Evolutionary conservation across 2,329 filamentous ascomycete species (phyloP).

Genomic region (Leptographium wingfieldii): DNA sequence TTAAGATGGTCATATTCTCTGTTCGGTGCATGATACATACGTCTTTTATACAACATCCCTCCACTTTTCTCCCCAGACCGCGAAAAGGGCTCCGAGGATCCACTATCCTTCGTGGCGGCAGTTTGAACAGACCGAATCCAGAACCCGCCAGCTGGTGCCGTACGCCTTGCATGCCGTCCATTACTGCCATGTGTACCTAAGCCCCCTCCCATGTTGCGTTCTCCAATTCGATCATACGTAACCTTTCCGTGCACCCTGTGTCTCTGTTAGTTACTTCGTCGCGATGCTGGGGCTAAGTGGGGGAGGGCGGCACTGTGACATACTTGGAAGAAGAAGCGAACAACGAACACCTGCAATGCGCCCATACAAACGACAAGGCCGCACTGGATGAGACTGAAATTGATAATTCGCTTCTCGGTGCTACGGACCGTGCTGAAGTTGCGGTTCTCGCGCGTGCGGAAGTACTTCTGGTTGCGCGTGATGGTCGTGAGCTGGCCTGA

Average conservation of each 20-base stretch:
- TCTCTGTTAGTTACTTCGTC: neutral
- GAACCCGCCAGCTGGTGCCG: neutral
- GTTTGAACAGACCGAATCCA: neutral
- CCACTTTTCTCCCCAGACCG: neutral
- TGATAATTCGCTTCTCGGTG: conserved; percentile 91
- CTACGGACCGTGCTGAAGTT: conserved; percentile 97
- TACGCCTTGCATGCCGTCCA: neutral
- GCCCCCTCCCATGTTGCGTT: neutral
- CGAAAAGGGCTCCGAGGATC: neutral
- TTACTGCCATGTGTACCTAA: neutral
- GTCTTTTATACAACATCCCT: neutral
- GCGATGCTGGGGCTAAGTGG: neutral
- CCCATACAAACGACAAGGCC: conserved; percentile 91
- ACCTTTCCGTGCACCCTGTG: conserved; percentile 52
- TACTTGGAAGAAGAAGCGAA: conserved; percentile 97
- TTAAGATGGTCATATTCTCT: neutral
- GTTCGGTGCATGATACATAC: neutral
- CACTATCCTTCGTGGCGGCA: neutral
- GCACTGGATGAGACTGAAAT: conserved; percentile 90
- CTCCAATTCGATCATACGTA: conserved; percentile 40
- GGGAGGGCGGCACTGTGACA: conserved; percentile 6
- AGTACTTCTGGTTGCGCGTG: conserved; percentile 96
- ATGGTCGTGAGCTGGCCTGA: conserved; percentile 89
- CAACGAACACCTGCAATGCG: conserved; percentile 89
- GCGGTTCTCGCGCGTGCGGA: conserved; percentile 94